phyloP scores from a whole-genome alignment of 1,284 basidiomycete genomes.

The Amylostereum chailletii region DNA sequence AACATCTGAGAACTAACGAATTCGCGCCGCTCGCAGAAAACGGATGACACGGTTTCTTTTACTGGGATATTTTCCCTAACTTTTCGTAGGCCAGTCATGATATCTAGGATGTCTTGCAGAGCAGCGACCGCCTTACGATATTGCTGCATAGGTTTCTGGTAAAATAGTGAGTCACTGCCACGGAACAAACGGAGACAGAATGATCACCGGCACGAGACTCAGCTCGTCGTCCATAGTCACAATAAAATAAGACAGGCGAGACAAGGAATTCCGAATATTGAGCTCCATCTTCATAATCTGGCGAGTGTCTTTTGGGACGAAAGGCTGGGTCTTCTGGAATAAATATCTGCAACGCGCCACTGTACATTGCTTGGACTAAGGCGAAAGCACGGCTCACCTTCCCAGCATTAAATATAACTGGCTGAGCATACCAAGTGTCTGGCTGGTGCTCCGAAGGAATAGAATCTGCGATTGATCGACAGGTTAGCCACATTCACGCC shows the following conservation, averaged over 20 bases:
- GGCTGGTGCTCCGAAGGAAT: constrained; percentile 33
- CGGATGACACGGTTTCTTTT: constrained; percentile 32
- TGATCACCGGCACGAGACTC: constrained; percentile 39
- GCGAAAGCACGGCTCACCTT: constrained; percentile 23
- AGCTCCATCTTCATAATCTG: constrained; percentile 34
- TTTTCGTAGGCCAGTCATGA: constrained; percentile 38
- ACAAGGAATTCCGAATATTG: constrained; percentile 30
- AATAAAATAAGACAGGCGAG: constrained; percentile 30
- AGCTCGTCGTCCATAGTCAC: constrained; percentile 39
- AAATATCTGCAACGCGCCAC: constrained; percentile 24
- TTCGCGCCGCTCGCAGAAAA: constrained; percentile 36
- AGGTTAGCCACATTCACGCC: neutral
- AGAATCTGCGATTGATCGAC: constrained; percentile 25
- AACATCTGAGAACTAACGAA: constrained; percentile 23
- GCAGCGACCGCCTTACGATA: constrained; percentile 31
- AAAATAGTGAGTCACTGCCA: neutral
- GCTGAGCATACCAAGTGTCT: constrained; percentile 30
- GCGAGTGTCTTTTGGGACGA: constrained; percentile 24
- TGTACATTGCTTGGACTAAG: neutral
- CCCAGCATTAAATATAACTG: constrained; percentile 37
- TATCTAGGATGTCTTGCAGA: constrained; percentile 36
- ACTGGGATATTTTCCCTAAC: constrained; percentile 40
- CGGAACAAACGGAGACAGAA: neutral
- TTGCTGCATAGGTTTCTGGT: constrained; percentile 38
- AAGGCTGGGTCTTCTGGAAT: constrained; percentile 23